Conservation (phyloP, 2,329 filamentous ascomycete genomes). For the Colletotrichum ledebouriae region DNA sequence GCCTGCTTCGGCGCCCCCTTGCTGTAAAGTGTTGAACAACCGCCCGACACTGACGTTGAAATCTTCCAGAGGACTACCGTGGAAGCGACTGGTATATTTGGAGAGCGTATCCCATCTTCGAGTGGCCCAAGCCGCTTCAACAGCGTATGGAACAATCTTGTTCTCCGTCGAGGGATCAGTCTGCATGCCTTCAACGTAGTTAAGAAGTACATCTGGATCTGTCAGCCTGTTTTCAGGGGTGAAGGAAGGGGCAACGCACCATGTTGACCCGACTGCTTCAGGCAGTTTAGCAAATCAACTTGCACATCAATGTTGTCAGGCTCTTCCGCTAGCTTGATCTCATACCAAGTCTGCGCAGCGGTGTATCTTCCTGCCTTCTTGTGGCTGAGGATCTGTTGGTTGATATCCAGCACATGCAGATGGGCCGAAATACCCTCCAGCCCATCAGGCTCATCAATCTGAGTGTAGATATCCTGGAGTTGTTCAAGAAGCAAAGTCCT, state of each 20-base stretch:
- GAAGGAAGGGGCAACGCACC: constrained; percentile 64
- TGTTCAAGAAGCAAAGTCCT: constrained; percentile 79
- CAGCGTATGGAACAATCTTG: constrained; percentile 82
- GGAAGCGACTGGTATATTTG: constrained; percentile 71
- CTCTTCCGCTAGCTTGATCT: constrained; percentile 85
- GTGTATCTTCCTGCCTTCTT: constrained; percentile 94
- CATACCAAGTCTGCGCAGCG: constrained; percentile 97
- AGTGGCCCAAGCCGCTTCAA: constrained; percentile 93
- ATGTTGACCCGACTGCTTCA: constrained; percentile 96
- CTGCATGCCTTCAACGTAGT: constrained; percentile 85
- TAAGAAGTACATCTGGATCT: constrained; percentile 81
- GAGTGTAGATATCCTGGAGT: constrained; percentile 93
- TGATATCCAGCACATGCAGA: constrained; percentile 86
- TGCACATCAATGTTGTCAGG: constrained; percentile 84
- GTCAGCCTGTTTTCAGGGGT: constrained; percentile 25
- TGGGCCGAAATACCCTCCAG: constrained; percentile 94
- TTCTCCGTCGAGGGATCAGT: constrained; percentile 65
- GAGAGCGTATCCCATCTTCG: constrained; percentile 83
- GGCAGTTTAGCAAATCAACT: constrained; percentile 84
- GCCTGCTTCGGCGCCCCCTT: constrained; percentile 61
- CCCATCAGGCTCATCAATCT: constrained; percentile 97
- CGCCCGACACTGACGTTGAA: constrained; percentile 86
- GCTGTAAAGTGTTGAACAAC: constrained; percentile 70
- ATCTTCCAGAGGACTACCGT: constrained; percentile 68
- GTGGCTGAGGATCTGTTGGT: constrained; percentile 94